These are phyloP conservation scores for Luvunga scandens DNA, from an alignment of 345 rosid genomes.

Conservation along the genomic window DNA sequence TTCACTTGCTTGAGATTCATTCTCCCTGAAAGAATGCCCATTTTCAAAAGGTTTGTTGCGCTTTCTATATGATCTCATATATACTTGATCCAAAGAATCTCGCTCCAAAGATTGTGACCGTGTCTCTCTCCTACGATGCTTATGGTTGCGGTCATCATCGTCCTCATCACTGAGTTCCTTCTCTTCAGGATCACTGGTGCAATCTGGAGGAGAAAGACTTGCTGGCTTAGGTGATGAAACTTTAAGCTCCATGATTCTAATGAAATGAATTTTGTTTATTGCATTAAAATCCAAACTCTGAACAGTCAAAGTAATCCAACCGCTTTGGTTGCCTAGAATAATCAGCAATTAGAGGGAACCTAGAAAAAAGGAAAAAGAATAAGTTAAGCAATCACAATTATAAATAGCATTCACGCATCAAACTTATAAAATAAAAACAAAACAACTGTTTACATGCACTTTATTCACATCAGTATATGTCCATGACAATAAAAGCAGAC, in stretches of 20 bases:
- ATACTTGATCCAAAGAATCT: conserved; percentile 54
- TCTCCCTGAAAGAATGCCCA: conserved; percentile 58
- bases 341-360: conserved; percentile 22
- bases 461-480: background rate
- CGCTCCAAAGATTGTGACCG: conserved; percentile 70
- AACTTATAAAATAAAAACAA: background rate
- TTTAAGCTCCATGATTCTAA: conserved; percentile 60
- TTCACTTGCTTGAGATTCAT: conserved; percentile 50
- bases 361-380: conserved; percentile 14
- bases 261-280: conserved; percentile 11
- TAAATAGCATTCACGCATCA: background rate
- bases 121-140: conserved; percentile 77
- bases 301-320: conserved; percentile 14
- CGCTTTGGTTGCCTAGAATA: background rate
- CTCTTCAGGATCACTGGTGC: conserved; percentile 76
- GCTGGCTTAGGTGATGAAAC: conserved; percentile 61
- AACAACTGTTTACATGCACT: background rate
- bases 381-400: conserved; percentile 1
- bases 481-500: background rate
- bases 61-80: conserved; percentile 68
- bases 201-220: conserved; percentile 64
- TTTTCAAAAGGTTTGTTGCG: conserved; percentile 57
- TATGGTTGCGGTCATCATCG: conserved; percentile 97
- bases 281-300: conserved; percentile 22
- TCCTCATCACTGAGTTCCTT: conserved; percentile 97